Percentiles rank a stretch among this genome's conserved stretches.
Evolutionary conservation across 1,284 basidiomycete genomes (phyloP).

Genomic region (Quambalaria eucalypti): DNA sequence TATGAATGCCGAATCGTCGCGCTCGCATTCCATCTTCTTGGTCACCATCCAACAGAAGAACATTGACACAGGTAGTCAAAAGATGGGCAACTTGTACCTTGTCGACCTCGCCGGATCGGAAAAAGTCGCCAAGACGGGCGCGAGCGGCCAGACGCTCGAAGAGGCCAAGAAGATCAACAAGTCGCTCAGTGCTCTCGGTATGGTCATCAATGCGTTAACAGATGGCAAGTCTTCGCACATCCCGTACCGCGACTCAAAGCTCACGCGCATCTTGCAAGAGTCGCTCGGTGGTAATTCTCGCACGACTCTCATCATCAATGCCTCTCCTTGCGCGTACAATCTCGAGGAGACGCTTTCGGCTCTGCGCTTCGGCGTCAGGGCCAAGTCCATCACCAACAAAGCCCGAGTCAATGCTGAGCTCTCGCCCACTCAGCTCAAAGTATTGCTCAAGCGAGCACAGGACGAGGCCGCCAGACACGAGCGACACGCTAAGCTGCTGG

Average conservation of each 20-base stretch:
- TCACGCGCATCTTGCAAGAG: slow-evolving; percentile 98
- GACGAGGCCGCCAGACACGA: slow-evolving; percentile 73
- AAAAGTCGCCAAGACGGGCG: slow-evolving; percentile 98
- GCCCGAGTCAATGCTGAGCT: slow-evolving; percentile 97
- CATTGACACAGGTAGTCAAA: slow-evolving; percentile 86
- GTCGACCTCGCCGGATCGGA: slow-evolving; percentile 98
- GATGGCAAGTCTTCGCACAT: slow-evolving; percentile 88
- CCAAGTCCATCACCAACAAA: slow-evolving; percentile 99
- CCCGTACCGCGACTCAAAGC: slow-evolving; percentile 97
- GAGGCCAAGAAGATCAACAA: slow-evolving; percentile 99
- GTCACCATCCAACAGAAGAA: slow-evolving; percentile 70
- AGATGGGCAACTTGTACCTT: slow-evolving; percentile 92
- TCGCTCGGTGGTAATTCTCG: slow-evolving; percentile 97
- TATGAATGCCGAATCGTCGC: slow-evolving; percentile 96
- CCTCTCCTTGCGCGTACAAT: slow-evolving; percentile 93
- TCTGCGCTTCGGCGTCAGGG: slow-evolving; percentile 84
- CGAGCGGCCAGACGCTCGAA: slow-evolving; percentile 94
- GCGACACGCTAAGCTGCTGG: slow-evolving; percentile 77
- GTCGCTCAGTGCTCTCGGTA: slow-evolving; percentile 88
- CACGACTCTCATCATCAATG: slow-evolving; percentile 97
- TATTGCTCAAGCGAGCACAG: slow-evolving; percentile 79
- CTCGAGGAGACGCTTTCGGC: slow-evolving; percentile 95
- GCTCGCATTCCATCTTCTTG: slow-evolving; percentile 97
- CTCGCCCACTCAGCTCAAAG: slow-evolving; percentile 90
- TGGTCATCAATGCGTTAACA: slow-evolving; percentile 98